Evolutionary conservation across 192 early-diverging fungal species (phyloP).

Genomic region (Chytriomyces confervae): DNA sequence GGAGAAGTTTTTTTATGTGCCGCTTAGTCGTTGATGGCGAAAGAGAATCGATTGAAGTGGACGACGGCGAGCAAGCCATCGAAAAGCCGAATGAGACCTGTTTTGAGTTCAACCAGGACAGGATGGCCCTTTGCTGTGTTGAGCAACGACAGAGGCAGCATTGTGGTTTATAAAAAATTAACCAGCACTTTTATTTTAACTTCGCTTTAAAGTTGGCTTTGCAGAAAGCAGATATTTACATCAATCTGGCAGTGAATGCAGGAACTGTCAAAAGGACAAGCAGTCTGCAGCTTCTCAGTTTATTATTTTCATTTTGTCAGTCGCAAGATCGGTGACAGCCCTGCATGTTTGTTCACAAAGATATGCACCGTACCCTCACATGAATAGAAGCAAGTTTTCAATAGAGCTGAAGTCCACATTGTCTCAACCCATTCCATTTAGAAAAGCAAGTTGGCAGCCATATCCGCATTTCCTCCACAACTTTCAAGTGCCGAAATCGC

Average conservation of each 20-base stretch:
- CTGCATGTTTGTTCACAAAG: too few species aligned
- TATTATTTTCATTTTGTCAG: too few species aligned
- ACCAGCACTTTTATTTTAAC: too few species aligned
- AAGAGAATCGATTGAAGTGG: not conserved
- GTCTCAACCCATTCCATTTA: slow-evolving; percentile 7
- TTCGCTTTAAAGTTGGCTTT: too few species aligned
- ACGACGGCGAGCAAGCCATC: not conserved
- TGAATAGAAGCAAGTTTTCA: not conserved
- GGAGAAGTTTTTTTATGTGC: not conserved
- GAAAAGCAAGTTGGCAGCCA: slow-evolving; percentile 88
- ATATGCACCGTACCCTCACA: too few species aligned
- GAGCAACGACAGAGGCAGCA: slow-evolving; percentile 90
- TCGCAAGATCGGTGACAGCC: too few species aligned
- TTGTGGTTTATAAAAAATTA: slow-evolving; percentile 30
- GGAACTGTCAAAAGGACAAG: too few species aligned
- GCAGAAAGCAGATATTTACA: too few species aligned
- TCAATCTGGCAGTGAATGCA: too few species aligned
- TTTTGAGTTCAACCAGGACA: slow-evolving; percentile 96
- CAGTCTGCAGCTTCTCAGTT: too few species aligned
- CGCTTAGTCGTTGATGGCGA: not conserved
- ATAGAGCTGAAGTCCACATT: not conserved
- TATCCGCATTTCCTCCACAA: slow-evolving; percentile 82
- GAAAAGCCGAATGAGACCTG: slow-evolving; percentile 49
- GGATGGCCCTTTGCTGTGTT: slow-evolving; percentile 87
- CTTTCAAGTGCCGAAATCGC: slow-evolving; percentile 81